A percentile compares a stretch with the other conserved stretches of the same genome.
Evolutionary conservation across 2,329 filamentous ascomycete species (phyloP).

Genomic region (Trichophyton rubrum): DNA sequence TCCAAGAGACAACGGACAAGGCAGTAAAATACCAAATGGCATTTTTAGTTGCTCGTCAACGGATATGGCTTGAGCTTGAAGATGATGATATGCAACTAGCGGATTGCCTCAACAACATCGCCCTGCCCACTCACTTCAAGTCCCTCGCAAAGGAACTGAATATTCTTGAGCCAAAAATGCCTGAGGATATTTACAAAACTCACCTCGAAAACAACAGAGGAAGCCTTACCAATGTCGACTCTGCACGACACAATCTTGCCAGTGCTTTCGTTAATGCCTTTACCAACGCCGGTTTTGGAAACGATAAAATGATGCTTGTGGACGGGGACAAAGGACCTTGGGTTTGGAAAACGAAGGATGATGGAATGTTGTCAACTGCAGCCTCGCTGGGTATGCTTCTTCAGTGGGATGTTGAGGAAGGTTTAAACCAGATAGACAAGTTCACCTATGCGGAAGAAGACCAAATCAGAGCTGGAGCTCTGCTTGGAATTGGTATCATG

Average conservation of each 20-base stretch:
- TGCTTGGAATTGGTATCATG: slow-evolving; percentile 89
- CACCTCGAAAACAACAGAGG: slow-evolving; percentile 92
- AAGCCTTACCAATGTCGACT: slow-evolving; percentile 87
- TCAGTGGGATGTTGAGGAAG: slow-evolving; percentile 86
- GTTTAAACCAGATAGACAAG: slow-evolving; percentile 85
- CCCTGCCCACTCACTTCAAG: slow-evolving; percentile 85
- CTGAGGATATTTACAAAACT: slow-evolving; percentile 98
- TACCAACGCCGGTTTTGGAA: slow-evolving; percentile 87
- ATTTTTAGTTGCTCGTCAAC: slow-evolving; percentile 82
- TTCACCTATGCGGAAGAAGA: slow-evolving; percentile 78
- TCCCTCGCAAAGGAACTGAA: slow-evolving; percentile 89
- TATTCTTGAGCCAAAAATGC: slow-evolving; percentile 89
- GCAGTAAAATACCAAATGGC: slow-evolving; percentile 85
- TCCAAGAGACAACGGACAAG: slow-evolving; percentile 66
- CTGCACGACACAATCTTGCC: slow-evolving; percentile 86
- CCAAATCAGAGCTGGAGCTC: slow-evolving; percentile 78
- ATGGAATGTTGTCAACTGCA: slow-evolving; percentile 92
- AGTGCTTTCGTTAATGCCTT: slow-evolving; percentile 96
- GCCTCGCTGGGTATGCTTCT: slow-evolving; percentile 85
- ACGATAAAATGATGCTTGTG: slow-evolving; percentile 95
- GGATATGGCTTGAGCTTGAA: slow-evolving; percentile 62
- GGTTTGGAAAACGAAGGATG: slow-evolving; percentile 99
- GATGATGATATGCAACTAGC: slow-evolving; percentile 59
- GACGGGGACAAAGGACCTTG: slow-evolving; percentile 80
- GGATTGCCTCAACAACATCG: slow-evolving; percentile 78